Evolutionary conservation across 176 grass and related monocot species (phyloP).

Genomic region (Themeda triandra): DNA sequence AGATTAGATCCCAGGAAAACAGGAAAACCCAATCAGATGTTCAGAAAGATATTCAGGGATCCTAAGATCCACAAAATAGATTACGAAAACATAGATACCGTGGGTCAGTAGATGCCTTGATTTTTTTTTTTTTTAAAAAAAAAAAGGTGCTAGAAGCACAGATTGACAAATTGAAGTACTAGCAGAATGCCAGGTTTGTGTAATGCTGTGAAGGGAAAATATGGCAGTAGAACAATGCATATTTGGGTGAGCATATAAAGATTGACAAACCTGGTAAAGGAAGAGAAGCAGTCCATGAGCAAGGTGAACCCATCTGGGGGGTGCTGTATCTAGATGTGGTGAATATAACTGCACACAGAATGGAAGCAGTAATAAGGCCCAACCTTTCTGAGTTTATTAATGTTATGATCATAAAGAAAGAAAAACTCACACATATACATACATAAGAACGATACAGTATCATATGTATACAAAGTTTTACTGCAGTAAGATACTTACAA

Average conservation of each 20-base stretch:
- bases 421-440: slow-evolving; percentile 2
- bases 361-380: not conserved
- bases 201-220: not conserved
- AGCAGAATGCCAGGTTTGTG: not conserved
- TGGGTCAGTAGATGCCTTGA: not conserved
- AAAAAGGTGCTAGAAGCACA: not conserved
- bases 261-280: slow-evolving; percentile 80
- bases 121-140: not conserved
- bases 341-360: slow-evolving; percentile 71
- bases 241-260: slow-evolving; percentile 4
- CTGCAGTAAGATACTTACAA: slow-evolving; percentile 59
- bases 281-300: slow-evolving; percentile 94
- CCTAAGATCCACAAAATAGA: not conserved
- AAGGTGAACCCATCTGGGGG: slow-evolving; percentile 99
- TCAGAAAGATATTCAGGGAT: not conserved
- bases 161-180: not conserved
- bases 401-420: not conserved
- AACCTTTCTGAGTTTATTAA: not conserved
- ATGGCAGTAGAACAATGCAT: not conserved
- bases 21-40: not conserved
- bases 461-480: not conserved
- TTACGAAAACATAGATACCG: not conserved
- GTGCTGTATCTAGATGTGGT: slow-evolving; percentile 84
- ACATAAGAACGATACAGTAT: not conserved
- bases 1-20: not conserved